Base-by-base conservation (phyloP, 2,329 filamentous ascomycete genomes). In the Epichloe coenophiala region DNA sequence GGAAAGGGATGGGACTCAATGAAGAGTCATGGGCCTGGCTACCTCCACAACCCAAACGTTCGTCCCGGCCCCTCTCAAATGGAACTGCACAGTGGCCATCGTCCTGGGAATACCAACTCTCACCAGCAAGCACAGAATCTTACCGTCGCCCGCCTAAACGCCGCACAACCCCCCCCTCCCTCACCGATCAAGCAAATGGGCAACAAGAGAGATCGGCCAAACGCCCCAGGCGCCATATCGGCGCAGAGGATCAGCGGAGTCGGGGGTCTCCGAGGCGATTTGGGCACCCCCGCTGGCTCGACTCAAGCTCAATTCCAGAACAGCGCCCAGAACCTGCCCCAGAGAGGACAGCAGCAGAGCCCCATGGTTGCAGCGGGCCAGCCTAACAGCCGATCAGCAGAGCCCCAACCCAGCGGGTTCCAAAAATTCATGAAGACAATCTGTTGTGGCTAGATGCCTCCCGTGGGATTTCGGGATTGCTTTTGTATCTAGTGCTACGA, bases 231-330 rank as follows among this genome's bases (percentile, higher is more conserved):
- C 74, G 83, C 78, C 64, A 78, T 83, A 67, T 77, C 78, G 68
- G 76, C 79, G 64, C 86, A 90, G 75, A 81, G 88, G 72, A 80
- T 79, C 70, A 89, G 83, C 77, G 82, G 77, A 73, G 77, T 75
- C 71, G 81, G 81, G 75, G 81, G 78, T 66, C 76, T 83, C 62
- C 77, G 82, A 67, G 45, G 49, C 42, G 87, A 94, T 67, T 80
- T 85, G 67, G 80, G 81, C 63, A 91, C 90, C 57, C 87, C 89
- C 60, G 84, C 90, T 64, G 88, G 86, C 61, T 95, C 88, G 64
- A 96, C 88, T 57, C 88, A 94, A 69, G 91, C 91, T 58, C 91
- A 96, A 66, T 96, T 95, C 76, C 89, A 95, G 73, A 91, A 88
- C 77, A 95, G 88, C 72, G 87, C 86, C 63, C 87, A 88, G 67